A percentile compares a stretch with the other conserved stretches of the same genome.
Evolutionary conservation across 352 stramenopile species (phyloP).

Genomic region (Phytopythium cucurbitacearum): DNA sequence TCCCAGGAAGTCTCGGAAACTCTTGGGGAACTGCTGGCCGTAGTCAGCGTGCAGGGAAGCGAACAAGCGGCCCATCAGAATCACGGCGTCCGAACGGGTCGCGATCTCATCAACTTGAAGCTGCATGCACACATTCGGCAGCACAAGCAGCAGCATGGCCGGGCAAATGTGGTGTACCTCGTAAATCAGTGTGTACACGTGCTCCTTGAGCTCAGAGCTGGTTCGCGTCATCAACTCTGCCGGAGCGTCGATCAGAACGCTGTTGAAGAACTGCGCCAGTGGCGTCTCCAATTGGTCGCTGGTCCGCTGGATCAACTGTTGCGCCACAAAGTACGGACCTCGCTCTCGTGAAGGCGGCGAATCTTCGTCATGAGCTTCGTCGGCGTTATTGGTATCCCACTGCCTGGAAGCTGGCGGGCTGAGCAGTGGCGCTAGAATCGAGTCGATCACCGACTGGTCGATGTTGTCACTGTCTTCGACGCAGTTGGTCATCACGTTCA

Average conservation of each 20-base stretch:
- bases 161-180: constrained; percentile 78
- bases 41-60: constrained; percentile 71
- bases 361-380: constrained; percentile 3
- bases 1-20: constrained; percentile 80
- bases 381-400: not conserved
- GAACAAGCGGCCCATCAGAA: constrained; percentile 77
- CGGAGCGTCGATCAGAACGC: constrained; percentile 57
- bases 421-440: constrained; percentile 56
- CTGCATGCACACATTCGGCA: constrained; percentile 84
- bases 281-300: constrained; percentile 62
- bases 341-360: constrained; percentile 7
- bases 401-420: constrained; percentile 4
- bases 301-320: constrained; percentile 70
- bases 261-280: constrained; percentile 81
- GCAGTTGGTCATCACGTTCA: constrained; percentile 65
- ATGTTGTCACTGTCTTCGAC: constrained; percentile 69
- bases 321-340: constrained; percentile 53
- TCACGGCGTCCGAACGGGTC: constrained; percentile 71
- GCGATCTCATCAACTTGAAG: constrained; percentile 84
- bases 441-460: constrained; percentile 63
- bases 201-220: constrained; percentile 64
- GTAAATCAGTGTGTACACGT: constrained; percentile 82
- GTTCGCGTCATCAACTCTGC: constrained; percentile 6
- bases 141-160: constrained; percentile 70
- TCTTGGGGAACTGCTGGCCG: constrained; percentile 74